Evolutionary conservation across 1,284 basidiomycete genomes (phyloP).

Genomic region (Sparassis latifolia): DNA sequence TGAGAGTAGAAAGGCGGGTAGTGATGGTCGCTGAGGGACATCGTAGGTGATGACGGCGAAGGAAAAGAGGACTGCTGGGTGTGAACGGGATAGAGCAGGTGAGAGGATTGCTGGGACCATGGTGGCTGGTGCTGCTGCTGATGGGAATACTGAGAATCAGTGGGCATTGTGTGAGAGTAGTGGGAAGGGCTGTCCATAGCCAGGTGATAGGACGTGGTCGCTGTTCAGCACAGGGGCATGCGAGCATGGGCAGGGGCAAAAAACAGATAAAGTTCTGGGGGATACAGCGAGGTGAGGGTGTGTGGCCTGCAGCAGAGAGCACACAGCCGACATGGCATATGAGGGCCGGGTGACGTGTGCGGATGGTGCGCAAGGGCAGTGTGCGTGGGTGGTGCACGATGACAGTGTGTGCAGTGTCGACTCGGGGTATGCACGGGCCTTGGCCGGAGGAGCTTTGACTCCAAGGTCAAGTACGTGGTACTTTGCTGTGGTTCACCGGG

Average conservation of each 20-base stretch:
- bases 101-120: slow-evolving; percentile 23
- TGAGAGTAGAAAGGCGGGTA: slow-evolving; percentile 24
- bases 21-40: slow-evolving; percentile 26
- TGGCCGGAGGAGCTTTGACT: too few species aligned
- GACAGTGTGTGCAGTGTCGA: too few species aligned
- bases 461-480: too few species aligned
- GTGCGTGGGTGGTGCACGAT: too few species aligned
- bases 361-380: too few species aligned
- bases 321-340: too few species aligned
- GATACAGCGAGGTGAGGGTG: too few species aligned
- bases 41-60: slow-evolving; percentile 29
- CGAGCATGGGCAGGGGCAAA: neutral
- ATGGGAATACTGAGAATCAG: slow-evolving; percentile 25
- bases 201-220: neutral
- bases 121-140: slow-evolving; percentile 26
- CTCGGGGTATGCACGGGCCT: too few species aligned
- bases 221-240: neutral
- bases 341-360: too few species aligned
- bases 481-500: too few species aligned
- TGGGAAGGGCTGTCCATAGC: slow-evolving; percentile 9
- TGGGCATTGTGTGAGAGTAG: slow-evolving; percentile 27
- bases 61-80: slow-evolving; percentile 29
- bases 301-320: too few species aligned
- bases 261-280: neutral
- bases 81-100: slow-evolving; percentile 25